These are phyloP conservation scores for Fagus crenata DNA, from an alignment of 306 rosid species.

Conservation along the genomic window DNA sequence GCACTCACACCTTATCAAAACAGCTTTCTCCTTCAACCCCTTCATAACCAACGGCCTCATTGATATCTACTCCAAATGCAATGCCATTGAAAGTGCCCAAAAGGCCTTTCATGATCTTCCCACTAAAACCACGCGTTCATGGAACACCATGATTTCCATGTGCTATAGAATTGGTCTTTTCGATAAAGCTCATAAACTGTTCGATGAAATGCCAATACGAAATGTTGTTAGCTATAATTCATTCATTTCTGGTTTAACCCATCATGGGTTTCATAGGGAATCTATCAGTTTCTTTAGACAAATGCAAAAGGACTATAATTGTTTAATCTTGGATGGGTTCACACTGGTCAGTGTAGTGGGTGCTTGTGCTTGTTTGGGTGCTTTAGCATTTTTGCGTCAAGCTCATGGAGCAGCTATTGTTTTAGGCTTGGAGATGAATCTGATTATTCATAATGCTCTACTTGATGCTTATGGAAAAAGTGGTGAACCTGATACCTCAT, in stretches of 20 bases:
- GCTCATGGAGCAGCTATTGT: slow-evolving; percentile 55
- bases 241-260: slow-evolving; percentile 43
- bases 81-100: slow-evolving; percentile 35
- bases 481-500: slow-evolving; percentile 37
- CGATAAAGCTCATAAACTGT: slow-evolving; percentile 35
- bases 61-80: slow-evolving; percentile 54
- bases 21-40: slow-evolving; percentile 43
- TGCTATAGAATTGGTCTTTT: slow-evolving; percentile 39
- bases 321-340: slow-evolving; percentile 45
- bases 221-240: slow-evolving; percentile 58
- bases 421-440: slow-evolving; percentile 42
- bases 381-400: slow-evolving; percentile 46
- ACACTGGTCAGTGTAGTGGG: slow-evolving; percentile 57
- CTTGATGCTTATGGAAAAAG: slow-evolving; percentile 68
- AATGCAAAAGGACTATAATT: slow-evolving; percentile 36
- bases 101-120: slow-evolving; percentile 52
- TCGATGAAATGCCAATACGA: slow-evolving; percentile 47
- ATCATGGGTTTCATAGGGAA: slow-evolving; percentile 38
- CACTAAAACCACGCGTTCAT: slow-evolving; percentile 47
- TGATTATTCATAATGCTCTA: slow-evolving; percentile 49
- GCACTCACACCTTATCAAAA: slow-evolving; percentile 55
- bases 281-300: slow-evolving; percentile 31
- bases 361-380: slow-evolving; percentile 44
- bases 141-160: slow-evolving; percentile 50
- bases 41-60: slow-evolving; percentile 52